Evolutionary conservation across 1,139 yeast genomes (phyloP).

Genomic region (Arxiozyma telluris): DNA sequence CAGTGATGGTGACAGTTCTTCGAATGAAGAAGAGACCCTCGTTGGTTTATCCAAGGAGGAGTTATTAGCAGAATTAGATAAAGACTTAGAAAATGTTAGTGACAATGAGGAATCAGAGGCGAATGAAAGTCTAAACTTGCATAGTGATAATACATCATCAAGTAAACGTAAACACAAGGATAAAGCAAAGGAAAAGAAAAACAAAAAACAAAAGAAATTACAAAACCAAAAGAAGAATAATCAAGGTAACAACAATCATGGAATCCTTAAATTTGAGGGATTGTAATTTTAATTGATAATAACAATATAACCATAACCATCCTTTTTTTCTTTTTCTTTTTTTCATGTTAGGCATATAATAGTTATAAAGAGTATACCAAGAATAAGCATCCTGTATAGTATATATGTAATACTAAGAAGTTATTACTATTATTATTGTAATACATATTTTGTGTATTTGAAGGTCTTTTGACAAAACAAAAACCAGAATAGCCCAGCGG

Average conservation of each 20-base stretch:
- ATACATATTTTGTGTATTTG: too few species aligned
- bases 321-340: too few species aligned
- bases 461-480: too few species aligned
- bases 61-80: constrained; percentile 25
- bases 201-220: constrained; percentile 1
- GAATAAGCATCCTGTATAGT: too few species aligned
- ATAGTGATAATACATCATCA: neutral
- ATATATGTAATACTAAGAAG: too few species aligned
- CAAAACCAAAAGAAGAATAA: neutral
- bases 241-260: constrained; percentile 6
- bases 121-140: constrained; percentile 25
- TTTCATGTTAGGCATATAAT: too few species aligned
- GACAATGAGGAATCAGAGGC: constrained; percentile 27
- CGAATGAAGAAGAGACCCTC: constrained; percentile 10
- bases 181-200: constrained; percentile 1
- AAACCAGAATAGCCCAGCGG: too few species aligned
- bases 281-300: neutral
- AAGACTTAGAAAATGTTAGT: constrained; percentile 12
- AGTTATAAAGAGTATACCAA: too few species aligned
- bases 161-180: constrained; percentile 4
- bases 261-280: constrained; percentile 15
- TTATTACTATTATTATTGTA: too few species aligned
- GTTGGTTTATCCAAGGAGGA: constrained; percentile 27
- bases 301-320: neutral
- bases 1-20: constrained; percentile 10